Percentiles rank a stretch among this genome's conserved stretches.
phyloP scores from a whole-genome alignment of 1,284 basidiomycete genomes.

The Tilletia indica region DNA sequence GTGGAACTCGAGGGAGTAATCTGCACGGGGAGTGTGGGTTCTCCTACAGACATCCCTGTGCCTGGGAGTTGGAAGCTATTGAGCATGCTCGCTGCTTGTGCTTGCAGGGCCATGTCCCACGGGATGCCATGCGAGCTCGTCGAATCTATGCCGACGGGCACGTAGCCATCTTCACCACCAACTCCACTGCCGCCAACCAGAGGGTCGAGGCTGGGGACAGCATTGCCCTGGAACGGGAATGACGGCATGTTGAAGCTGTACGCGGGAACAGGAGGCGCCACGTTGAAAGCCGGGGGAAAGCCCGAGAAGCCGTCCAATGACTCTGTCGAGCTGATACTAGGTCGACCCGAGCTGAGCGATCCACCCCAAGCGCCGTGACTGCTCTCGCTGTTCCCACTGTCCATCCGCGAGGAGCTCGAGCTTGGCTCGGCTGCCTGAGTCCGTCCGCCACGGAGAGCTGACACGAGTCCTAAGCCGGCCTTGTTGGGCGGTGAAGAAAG shows the following conservation, averaged over 20 bases:
- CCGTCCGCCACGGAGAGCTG: neutral
- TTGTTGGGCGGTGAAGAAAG: neutral
- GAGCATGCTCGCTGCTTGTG: slow-evolving; percentile 7
- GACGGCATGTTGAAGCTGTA: slow-evolving; percentile 1
- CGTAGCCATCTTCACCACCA: neutral
- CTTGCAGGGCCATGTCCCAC: neutral
- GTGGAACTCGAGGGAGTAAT: too few relatives aligned
- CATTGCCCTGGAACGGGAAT: neutral
- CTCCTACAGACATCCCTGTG: neutral
- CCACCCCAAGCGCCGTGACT: neutral
- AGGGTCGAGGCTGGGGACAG: neutral
- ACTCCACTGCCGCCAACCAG: neutral
- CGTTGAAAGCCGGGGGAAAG: neutral
- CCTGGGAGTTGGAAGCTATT: neutral
- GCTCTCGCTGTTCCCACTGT: neutral
- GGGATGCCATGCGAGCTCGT: neutral
- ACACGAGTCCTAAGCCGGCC: neutral
- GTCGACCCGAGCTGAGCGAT: neutral
- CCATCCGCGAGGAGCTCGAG: too few relatives aligned
- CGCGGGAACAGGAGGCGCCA: slow-evolving; percentile 8
- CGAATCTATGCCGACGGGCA: neutral
- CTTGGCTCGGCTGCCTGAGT: neutral
- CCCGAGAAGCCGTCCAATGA: neutral
- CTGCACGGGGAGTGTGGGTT: too few relatives aligned
- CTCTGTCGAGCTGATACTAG: neutral